These are phyloP conservation scores for Penicillium sp. DNA, from an alignment of 2,329 filamentous ascomycete genomes.

Conservation along the genomic window DNA sequence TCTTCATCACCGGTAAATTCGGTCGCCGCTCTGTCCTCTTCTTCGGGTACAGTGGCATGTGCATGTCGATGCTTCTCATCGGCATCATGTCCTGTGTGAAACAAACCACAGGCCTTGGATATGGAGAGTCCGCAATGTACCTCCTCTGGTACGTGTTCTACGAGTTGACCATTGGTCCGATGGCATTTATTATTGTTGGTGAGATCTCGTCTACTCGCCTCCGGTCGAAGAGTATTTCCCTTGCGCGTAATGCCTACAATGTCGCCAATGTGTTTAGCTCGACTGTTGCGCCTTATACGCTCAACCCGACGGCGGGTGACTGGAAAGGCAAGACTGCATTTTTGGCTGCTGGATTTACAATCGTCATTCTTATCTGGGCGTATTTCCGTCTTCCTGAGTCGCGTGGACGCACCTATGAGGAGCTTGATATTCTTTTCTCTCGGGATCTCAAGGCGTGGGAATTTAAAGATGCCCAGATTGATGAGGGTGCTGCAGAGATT, in stretches of 20 bases:
- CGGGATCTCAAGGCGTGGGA: neutral
- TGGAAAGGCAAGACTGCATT: constrained; percentile 43
- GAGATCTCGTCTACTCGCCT: constrained; percentile 55
- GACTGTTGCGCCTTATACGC: constrained; percentile 26
- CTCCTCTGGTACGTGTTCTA: constrained; percentile 52
- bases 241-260: constrained; percentile 52
- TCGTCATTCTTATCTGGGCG: constrained; percentile 38
- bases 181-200: constrained; percentile 53
- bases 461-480: neutral
- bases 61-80: constrained; percentile 24
- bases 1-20: constrained; percentile 33
- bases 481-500: neutral
- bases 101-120: constrained; percentile 26
- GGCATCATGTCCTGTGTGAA: constrained; percentile 41
- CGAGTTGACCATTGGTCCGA: constrained; percentile 53
- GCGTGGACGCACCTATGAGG: constrained; percentile 41
- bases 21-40: constrained; percentile 39
- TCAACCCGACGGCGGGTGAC: constrained; percentile 38
- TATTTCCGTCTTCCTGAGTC: constrained; percentile 45
- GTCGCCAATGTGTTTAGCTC: constrained; percentile 48
- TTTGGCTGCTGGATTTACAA: constrained; percentile 41
- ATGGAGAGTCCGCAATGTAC: constrained; percentile 46
- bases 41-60: constrained; percentile 27
- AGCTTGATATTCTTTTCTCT: constrained; percentile 40
- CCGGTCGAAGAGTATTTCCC: constrained; percentile 54